Percentiles rank a stretch among this genome's conserved stretches.
These are phyloP conservation scores for Deuterostichococcus epilithicus DNA, from an alignment of 139 green algal species.

Conservation along the genomic window DNA sequence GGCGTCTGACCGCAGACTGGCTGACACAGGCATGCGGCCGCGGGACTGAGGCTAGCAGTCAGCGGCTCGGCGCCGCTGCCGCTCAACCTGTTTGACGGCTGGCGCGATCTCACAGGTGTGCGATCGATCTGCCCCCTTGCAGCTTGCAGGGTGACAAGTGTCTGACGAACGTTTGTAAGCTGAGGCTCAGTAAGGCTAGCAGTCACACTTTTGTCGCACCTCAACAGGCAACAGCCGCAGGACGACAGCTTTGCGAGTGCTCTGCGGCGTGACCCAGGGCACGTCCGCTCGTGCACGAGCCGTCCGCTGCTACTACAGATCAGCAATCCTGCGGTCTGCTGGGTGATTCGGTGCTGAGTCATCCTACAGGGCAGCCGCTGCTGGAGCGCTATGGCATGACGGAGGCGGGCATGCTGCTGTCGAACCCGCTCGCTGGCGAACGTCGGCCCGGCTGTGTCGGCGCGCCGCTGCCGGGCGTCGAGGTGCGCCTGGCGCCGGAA, in stretches of 20 bases:
- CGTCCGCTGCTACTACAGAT: too few relatives aligned
- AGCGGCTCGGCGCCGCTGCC: conserved; percentile 89
- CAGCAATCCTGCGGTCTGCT: too few relatives aligned
- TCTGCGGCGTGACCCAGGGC: too few relatives aligned
- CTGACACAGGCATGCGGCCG: conserved; percentile 20
- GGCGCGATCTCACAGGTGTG: conserved; percentile 49
- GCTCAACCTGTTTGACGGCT: conserved; percentile 66
- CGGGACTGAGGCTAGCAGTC: conserved; percentile 71
- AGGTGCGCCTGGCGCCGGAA: conserved; percentile 30
- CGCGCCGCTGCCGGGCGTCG: conserved; percentile 73
- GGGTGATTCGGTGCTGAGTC: not conserved
- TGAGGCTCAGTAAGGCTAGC: too few relatives aligned
- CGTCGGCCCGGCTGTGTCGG: conserved; percentile 76
- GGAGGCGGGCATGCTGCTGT: conserved; percentile 95
- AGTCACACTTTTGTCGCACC: too few relatives aligned
- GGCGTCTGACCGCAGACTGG: not conserved
- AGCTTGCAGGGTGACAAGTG: not conserved
- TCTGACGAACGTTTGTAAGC: too few relatives aligned
- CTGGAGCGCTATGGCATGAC: conserved; percentile 99
- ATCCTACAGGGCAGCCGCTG: conserved; percentile 48
- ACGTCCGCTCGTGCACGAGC: too few relatives aligned
- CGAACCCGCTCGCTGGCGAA: conserved; percentile 75
- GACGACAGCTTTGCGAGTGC: too few relatives aligned
- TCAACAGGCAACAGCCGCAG: too few relatives aligned
- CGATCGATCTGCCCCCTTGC: not conserved